Evolutionary conservation across 2,329 filamentous ascomycete genomes (phyloP).

Genomic region (Moelleriella libera): DNA sequence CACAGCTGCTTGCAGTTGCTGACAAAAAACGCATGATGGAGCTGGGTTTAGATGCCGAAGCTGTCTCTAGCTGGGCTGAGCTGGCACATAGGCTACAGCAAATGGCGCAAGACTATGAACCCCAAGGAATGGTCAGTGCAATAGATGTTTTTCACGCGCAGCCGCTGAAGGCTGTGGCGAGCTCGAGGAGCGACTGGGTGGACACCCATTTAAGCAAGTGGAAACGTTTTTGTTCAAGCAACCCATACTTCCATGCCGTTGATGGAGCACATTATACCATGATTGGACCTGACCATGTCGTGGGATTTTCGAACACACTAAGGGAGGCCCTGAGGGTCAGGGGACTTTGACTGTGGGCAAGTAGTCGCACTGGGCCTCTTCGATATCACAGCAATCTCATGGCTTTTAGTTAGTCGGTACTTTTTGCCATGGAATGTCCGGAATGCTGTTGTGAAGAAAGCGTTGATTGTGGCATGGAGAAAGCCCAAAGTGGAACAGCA

Average conservation of each 20-base stretch:
- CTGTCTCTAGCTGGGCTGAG: conserved; percentile 18
- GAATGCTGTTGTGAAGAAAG: too few species aligned
- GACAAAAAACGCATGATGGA: conserved; percentile 13
- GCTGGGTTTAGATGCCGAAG: conserved; percentile 13
- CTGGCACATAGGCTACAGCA: conserved; percentile 16
- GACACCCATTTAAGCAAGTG: conserved; percentile 1
- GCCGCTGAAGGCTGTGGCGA: not conserved
- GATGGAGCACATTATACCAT: conserved; percentile 4
- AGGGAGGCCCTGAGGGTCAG: not conserved
- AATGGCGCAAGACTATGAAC: conserved; percentile 25
- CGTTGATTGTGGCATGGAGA: too few species aligned
- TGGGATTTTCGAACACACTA: not conserved
- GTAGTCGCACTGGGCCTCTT: too few species aligned
- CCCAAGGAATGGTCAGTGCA: not conserved
- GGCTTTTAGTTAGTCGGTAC: too few species aligned
- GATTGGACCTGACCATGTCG: conserved; percentile 1
- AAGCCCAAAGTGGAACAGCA: too few species aligned
- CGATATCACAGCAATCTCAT: too few species aligned
- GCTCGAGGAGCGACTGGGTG: conserved; percentile 2
- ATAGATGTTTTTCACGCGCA: conserved; percentile 3
- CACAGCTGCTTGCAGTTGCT: conserved; percentile 9
- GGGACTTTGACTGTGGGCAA: not conserved
- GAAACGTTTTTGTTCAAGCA: not conserved
- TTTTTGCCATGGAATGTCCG: too few species aligned
- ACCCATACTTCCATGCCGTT: conserved; percentile 1